Base-by-base conservation (phyloP, 352 stramenopile genomes). In the Globisporangium barbulae region DNA sequence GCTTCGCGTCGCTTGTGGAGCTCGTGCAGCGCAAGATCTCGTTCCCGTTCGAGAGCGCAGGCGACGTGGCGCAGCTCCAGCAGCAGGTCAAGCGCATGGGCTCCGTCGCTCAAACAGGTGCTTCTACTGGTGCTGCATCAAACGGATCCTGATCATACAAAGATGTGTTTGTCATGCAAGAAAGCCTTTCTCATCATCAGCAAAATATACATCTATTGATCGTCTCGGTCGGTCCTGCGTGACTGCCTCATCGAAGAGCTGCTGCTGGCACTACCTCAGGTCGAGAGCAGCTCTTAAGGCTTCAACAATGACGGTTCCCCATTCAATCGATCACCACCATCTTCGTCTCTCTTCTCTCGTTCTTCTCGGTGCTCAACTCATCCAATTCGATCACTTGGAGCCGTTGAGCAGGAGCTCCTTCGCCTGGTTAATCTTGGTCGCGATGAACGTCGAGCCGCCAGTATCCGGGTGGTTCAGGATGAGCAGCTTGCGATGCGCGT, bases 381-480 rank as follows among this genome's bases (percentile, higher is more conserved):
- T 17, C 37, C 37, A 42, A 42, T 42, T 13, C 37, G 42, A 17
- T 63, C 84, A 89, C 64, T 88, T 86, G 74, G 68, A 71, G 58
- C 78, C 78, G 37, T 48, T 61, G 39, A 99, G 84, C 67, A 99
- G 78, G 57, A 99, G 82, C 72, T 99, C 97, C 79, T 99, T 99
- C 33, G 97, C 98, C 81, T 99, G 97, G 81, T 99, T 99, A 65
- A 99, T 97, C 83, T 99, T 99, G 49, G 95, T 97, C 44, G 96
- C 89, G 41, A 99, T 68, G 71, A 98, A 99, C n/a, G 96, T 99
- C 21, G 94, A 99, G 55, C 98, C 98, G 35, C 98, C 98, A 53
- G 94, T 99, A 86, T 99, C 98, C 22, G 98, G 98, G 82, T 99
- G 98, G 81, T 99, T 99, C 56, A 99, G 78, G 68, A 99, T 97